These are phyloP conservation scores for Fabrea salina DNA, from an alignment of 169 alveolate species.

Conservation along the genomic window DNA sequence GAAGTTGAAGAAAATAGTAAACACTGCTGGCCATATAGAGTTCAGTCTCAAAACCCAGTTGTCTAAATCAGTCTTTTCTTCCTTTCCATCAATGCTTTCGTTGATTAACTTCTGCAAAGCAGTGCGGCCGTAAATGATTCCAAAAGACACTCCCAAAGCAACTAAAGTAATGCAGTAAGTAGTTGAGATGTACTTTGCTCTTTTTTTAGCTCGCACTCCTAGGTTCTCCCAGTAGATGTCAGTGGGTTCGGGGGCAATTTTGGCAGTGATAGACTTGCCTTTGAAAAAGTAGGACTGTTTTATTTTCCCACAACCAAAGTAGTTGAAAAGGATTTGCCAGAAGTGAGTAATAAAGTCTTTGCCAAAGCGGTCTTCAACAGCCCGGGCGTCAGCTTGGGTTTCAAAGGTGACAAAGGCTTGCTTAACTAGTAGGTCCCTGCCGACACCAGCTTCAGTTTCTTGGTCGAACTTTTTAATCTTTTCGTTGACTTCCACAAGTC, in stretches of 20 bases:
- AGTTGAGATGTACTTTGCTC: slow-evolving; percentile 13
- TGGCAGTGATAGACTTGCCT: neutral
- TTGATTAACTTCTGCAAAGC: neutral
- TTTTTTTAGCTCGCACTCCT: neutral
- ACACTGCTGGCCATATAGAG: slow-evolving; percentile 38
- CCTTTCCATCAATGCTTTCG: neutral
- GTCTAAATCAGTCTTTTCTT: neutral
- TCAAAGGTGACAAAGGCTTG: slow-evolving; percentile 38
- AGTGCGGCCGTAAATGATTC: slow-evolving; percentile 23
- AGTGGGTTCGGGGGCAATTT: slow-evolving; percentile 58
- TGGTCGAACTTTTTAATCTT: too few species aligned
- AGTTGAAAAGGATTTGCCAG: too few species aligned
- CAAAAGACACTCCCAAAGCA: slow-evolving; percentile 36
- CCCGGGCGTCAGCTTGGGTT: neutral
- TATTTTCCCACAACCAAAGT: too few species aligned
- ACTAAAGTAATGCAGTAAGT: slow-evolving; percentile 36
- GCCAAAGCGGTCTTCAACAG: neutral
- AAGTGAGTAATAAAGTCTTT: too few species aligned
- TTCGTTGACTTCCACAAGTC: too few species aligned
- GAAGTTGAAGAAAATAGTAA: slow-evolving; percentile 36
- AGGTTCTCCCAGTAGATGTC: slow-evolving; percentile 66
- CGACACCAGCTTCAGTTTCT: too few species aligned
- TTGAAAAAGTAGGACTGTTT: too few species aligned
- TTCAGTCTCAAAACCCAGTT: slow-evolving; percentile 30
- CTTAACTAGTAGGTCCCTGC: slow-evolving; percentile 34